A percentile compares a stretch with the other conserved stretches of the same genome.
These are phyloP conservation scores for Malassezia yamatoensis DNA, from an alignment of 1,284 basidiomycete genomes.

Conservation along the genomic window DNA sequence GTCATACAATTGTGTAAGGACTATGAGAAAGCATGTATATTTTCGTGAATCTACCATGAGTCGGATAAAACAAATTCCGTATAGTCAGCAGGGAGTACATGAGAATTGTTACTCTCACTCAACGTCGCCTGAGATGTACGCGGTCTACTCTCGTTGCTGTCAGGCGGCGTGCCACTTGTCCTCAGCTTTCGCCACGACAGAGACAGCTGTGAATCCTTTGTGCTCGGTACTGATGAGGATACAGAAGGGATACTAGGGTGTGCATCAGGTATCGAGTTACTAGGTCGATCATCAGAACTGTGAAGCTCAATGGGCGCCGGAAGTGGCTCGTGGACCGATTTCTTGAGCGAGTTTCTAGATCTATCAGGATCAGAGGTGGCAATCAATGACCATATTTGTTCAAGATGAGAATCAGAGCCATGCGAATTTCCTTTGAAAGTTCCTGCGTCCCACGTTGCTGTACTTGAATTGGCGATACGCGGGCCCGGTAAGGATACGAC, in stretches of 20 bases:
- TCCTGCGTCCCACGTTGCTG: conserved; percentile 8
- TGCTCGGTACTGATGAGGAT: too few relatives aligned
- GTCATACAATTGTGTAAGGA: too few relatives aligned
- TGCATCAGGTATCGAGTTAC: too few relatives aligned
- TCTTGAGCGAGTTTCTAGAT: conserved; percentile 8
- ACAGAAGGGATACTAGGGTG: too few relatives aligned
- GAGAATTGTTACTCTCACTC: background rate
- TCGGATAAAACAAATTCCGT: conserved; percentile 18
- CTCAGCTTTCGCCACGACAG: too few relatives aligned
- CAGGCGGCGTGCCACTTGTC: too few relatives aligned
- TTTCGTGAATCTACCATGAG: conserved; percentile 4
- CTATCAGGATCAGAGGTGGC: background rate
- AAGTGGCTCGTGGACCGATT: conserved; percentile 5
- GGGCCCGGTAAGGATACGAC: background rate
- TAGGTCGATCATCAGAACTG: background rate
- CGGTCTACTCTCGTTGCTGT: too few relatives aligned
- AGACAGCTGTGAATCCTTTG: too few relatives aligned
- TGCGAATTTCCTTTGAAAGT: conserved; percentile 1
- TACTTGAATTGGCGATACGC: too few relatives aligned
- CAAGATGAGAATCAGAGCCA: background rate
- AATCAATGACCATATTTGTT: conserved; percentile 5
- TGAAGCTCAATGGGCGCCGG: background rate
- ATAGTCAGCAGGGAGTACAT: conserved; percentile 13
- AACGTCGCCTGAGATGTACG: background rate
- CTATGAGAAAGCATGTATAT: too few relatives aligned